These are phyloP conservation scores for Aspergillus unguis DNA, from an alignment of 2,329 filamentous ascomycete genomes.

Conservation along the genomic window DNA sequence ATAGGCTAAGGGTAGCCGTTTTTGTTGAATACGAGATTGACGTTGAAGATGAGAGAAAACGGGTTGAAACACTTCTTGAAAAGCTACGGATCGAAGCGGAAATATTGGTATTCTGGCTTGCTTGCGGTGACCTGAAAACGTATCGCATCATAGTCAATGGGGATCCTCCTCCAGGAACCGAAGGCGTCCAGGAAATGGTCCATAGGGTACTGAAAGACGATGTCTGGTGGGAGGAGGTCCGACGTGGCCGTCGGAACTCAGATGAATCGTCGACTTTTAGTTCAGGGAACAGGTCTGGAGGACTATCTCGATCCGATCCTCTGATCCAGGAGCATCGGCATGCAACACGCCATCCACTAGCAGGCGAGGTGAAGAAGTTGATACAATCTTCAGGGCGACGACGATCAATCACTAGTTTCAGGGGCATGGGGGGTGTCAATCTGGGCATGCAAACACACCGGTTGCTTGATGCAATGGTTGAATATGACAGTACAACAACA, in stretches of 20 bases:
- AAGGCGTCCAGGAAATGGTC: slow-evolving; percentile 59
- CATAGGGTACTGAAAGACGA: slow-evolving; percentile 66
- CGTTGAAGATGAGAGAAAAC: slow-evolving; percentile 70
- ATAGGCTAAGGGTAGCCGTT: slow-evolving; percentile 71
- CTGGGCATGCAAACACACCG: slow-evolving; percentile 74
- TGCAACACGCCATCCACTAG: slow-evolving; percentile 44
- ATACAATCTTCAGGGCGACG: slow-evolving; percentile 58
- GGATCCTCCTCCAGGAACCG: slow-evolving; percentile 47
- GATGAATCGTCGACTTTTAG: slow-evolving; percentile 13
- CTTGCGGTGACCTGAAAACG: slow-evolving; percentile 66
- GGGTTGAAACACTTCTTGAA: slow-evolving; percentile 70
- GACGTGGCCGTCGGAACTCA: slow-evolving; percentile 42
- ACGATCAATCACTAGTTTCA: slow-evolving; percentile 47
- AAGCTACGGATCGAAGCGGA: slow-evolving; percentile 79
- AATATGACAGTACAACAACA: slow-evolving; percentile 46
- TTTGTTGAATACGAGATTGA: slow-evolving; percentile 89
- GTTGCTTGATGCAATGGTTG: slow-evolving; percentile 61
- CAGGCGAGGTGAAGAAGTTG: slow-evolving; percentile 60
- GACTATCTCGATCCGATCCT: slow-evolving; percentile 51
- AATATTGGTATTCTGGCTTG: slow-evolving; percentile 77
- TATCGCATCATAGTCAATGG: slow-evolving; percentile 81
- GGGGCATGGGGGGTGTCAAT: slow-evolving; percentile 56
- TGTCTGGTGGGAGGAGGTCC: slow-evolving; percentile 79
- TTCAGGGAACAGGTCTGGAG: slow-evolving; percentile 17
- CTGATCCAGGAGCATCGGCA: slow-evolving; percentile 51